Conservation (phyloP, 805 yeast species). For the Kluyveromyces siamensis region DNA sequence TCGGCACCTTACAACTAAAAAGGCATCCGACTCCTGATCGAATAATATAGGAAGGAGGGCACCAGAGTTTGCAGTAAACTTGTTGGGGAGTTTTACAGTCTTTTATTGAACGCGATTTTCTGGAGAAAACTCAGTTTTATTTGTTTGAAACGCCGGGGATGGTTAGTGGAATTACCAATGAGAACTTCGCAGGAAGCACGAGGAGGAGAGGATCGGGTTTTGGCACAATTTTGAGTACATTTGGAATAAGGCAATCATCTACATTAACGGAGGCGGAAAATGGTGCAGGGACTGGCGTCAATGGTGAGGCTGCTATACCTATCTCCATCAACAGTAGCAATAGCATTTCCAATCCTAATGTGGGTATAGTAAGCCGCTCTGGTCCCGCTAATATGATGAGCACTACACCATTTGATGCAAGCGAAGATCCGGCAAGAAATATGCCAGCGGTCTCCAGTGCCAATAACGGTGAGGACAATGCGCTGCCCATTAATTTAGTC, state of each 20-base stretch:
- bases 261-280: not conserved
- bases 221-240: slow-evolving; percentile 19
- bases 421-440: not conserved
- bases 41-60: too few relatives aligned
- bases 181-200: not conserved
- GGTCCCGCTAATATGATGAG: slow-evolving; percentile 7
- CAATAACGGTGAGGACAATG: not conserved
- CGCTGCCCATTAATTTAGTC: slow-evolving; percentile 7
- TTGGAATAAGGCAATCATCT: slow-evolving; percentile 21
- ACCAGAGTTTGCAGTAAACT: too few relatives aligned
- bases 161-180: not conserved
- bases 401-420: slow-evolving; percentile 7
- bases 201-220: slow-evolving; percentile 22
- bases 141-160: not conserved
- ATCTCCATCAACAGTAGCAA: not conserved
- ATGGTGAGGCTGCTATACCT: not conserved
- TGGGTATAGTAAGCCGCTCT: not conserved
- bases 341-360: not conserved
- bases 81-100: too few relatives aligned
- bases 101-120: not conserved
- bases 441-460: not conserved
- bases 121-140: not conserved
- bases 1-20: too few relatives aligned
- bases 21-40: too few relatives aligned
- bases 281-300: not conserved